Conservation (phyloP, 1,139 yeast species). For the Wickerhamiella pararugosa region DNA sequence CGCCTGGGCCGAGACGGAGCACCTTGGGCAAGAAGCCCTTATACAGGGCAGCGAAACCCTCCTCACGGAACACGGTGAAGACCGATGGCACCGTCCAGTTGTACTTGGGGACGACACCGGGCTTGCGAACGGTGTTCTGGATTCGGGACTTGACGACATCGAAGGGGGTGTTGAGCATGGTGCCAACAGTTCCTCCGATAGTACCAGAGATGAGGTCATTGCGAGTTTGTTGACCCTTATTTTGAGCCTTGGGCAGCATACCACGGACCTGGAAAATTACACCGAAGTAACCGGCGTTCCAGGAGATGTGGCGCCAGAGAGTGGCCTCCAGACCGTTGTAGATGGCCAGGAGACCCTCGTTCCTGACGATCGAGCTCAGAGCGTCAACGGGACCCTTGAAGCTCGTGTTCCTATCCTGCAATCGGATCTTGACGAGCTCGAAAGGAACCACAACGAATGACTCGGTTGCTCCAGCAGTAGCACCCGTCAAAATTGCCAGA, state of each 20-base stretch:
- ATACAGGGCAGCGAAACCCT: conserved; percentile 76
- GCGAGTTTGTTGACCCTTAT: conserved; percentile 53
- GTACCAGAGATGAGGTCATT: conserved; percentile 87
- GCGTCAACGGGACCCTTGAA: conserved; percentile 83
- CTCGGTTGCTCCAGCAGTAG: conserved; percentile 96
- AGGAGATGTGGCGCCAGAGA: conserved; percentile 86
- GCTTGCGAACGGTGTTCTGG: conserved; percentile 63
- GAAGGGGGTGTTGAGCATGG: conserved; percentile 84
- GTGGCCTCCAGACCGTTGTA: conserved; percentile 96
- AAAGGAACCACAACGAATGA: conserved; percentile 94
- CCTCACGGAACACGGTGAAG: conserved; percentile 65
- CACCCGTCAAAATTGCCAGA: conserved; percentile 83
- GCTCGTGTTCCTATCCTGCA: conserved; percentile 75
- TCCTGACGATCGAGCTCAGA: conserved; percentile 49
- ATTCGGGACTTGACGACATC: conserved; percentile 97
- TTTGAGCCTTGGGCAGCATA: conserved; percentile 63
- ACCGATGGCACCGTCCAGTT: conserved; percentile 86
- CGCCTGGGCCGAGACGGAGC: conserved; percentile 96
- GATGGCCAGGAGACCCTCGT: conserved; percentile 69
- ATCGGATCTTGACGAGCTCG: conserved; percentile 70
- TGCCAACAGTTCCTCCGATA: conserved; percentile 94
- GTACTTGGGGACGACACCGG: conserved; percentile 58
- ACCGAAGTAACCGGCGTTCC: conserved; percentile 99
- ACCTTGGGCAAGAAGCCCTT: conserved; percentile 97
- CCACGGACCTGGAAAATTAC: conserved; percentile 75